Percentiles rank a stretch among this genome's conserved stretches.
These are phyloP conservation scores for Brassica cretica DNA, from an alignment of 345 rosid species.

Conservation along the genomic window DNA sequence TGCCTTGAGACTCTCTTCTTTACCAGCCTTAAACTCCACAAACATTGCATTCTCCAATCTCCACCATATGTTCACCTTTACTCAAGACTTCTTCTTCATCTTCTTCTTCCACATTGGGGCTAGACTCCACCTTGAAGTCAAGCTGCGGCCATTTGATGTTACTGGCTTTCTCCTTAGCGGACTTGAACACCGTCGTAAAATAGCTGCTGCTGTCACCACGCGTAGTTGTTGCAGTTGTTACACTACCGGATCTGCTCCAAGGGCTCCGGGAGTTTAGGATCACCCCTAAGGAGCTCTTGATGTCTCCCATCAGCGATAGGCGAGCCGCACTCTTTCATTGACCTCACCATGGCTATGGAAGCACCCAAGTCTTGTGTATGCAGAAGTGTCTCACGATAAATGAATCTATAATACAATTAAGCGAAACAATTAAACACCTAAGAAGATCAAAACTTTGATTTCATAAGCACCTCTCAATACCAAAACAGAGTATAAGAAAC, in stretches of 20 bases:
- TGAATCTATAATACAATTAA: too few relatives aligned
- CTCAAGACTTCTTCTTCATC: conserved; percentile 39
- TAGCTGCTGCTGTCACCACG: conserved; percentile 47
- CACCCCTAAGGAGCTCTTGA: conserved; percentile 50
- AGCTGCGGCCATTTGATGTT: conserved; percentile 70
- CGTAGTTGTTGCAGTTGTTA: background rate
- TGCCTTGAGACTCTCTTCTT: conserved; percentile 76
- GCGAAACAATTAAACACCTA: background rate
- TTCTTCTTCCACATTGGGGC: conserved; percentile 48
- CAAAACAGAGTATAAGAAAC: background rate
- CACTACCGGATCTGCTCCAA: conserved; percentile 42
- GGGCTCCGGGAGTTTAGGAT: conserved; percentile 44
- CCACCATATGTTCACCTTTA: conserved; percentile 29
- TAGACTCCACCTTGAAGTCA: conserved; percentile 41
- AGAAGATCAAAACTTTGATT: background rate
- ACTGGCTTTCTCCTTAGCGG: conserved; percentile 74
- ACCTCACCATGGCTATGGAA: conserved; percentile 45
- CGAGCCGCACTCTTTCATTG: conserved; percentile 17
- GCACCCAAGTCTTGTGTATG: conserved; percentile 81
- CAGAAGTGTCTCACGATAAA: conserved; percentile 43
- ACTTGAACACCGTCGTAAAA: conserved; percentile 61
- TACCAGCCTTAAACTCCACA: conserved; percentile 68
- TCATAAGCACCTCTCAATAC: background rate
- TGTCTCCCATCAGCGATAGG: background rate
- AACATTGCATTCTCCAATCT: conserved; percentile 38